These are phyloP conservation scores for Astragalus membranaceus DNA, from an alignment of 306 rosid species.

Conservation along the genomic window DNA sequence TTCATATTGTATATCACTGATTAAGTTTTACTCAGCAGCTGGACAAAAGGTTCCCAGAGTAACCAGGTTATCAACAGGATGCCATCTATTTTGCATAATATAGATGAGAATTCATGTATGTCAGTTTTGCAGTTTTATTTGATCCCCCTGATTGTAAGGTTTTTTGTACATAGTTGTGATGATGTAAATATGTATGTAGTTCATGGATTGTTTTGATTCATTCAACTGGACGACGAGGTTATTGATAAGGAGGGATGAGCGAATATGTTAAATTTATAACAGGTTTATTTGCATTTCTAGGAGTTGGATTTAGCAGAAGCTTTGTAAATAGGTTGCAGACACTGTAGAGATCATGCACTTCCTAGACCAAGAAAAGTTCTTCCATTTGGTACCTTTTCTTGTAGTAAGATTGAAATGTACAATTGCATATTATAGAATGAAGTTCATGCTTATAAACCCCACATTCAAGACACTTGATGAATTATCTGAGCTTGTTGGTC, in stretches of 20 bases:
- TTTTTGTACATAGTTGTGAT: background rate
- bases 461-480: constrained; percentile 86
- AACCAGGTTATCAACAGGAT: background rate
- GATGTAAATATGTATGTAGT: constrained; percentile 20
- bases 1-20: background rate
- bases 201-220: background rate
- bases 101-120: constrained; percentile 1
- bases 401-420: constrained; percentile 11
- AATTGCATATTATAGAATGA: background rate
- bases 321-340: constrained; percentile 92
- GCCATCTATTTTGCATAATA: background rate
- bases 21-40: constrained; percentile 1
- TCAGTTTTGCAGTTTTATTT: constrained; percentile 25
- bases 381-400: constrained; percentile 50
- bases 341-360: constrained; percentile 86
- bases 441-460: constrained; percentile 42
- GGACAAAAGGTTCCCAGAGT: background rate
- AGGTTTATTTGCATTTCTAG: too few relatives aligned
- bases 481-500: constrained; percentile 63
- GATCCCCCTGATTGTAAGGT: background rate
- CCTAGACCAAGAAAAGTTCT: constrained; percentile 91
- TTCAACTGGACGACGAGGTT: background rate
- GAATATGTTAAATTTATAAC: too few relatives aligned
- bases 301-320: constrained; percentile 59
- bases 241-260: background rate